Conservation (phyloP, 2,329 filamentous ascomycete genomes). For the Drechslerella dactyloides region DNA sequence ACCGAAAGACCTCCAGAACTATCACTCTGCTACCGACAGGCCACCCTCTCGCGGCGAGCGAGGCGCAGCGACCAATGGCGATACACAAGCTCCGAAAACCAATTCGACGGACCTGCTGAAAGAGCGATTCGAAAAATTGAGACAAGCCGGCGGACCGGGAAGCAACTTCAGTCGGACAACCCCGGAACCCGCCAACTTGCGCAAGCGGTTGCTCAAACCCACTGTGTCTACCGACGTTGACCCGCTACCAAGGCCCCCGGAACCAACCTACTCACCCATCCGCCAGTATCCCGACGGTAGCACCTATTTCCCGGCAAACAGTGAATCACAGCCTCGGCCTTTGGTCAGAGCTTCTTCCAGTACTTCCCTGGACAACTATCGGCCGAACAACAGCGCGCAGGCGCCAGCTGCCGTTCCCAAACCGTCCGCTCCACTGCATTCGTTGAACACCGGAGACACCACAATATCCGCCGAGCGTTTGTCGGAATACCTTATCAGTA, state of each 20-base stretch:
- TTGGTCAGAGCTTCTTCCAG: slow-evolving; percentile 26
- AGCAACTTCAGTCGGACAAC: neutral
- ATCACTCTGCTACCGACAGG: slow-evolving; percentile 62
- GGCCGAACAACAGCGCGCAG: slow-evolving; percentile 52
- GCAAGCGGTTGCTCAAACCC: slow-evolving; percentile 12
- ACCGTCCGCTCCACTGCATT: slow-evolving; percentile 56
- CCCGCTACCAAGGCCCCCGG: slow-evolving; percentile 62
- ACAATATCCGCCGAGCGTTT: slow-evolving; percentile 73
- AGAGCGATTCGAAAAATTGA: slow-evolving; percentile 36
- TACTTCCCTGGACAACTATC: slow-evolving; percentile 57
- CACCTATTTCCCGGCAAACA: slow-evolving; percentile 18
- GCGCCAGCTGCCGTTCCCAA: slow-evolving; percentile 57
- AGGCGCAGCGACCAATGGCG: slow-evolving; percentile 48
- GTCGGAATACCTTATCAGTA: slow-evolving; percentile 70
- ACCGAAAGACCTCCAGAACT: slow-evolving; percentile 58
- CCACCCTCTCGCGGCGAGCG: slow-evolving; percentile 63
- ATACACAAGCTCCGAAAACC: slow-evolving; percentile 6
- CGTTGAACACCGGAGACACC: slow-evolving; percentile 58
- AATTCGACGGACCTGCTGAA: slow-evolving; percentile 57
- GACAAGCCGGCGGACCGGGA: slow-evolving; percentile 1
- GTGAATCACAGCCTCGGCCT: slow-evolving; percentile 26
- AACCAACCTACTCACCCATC: slow-evolving; percentile 79
- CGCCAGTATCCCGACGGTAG: slow-evolving; percentile 64
- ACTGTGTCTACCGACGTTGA: slow-evolving; percentile 19
- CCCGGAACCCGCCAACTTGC: slow-evolving; percentile 20